These are phyloP conservation scores for Trametes sanguinea DNA, from an alignment of 768 basidiomycete species.

Conservation along the genomic window DNA sequence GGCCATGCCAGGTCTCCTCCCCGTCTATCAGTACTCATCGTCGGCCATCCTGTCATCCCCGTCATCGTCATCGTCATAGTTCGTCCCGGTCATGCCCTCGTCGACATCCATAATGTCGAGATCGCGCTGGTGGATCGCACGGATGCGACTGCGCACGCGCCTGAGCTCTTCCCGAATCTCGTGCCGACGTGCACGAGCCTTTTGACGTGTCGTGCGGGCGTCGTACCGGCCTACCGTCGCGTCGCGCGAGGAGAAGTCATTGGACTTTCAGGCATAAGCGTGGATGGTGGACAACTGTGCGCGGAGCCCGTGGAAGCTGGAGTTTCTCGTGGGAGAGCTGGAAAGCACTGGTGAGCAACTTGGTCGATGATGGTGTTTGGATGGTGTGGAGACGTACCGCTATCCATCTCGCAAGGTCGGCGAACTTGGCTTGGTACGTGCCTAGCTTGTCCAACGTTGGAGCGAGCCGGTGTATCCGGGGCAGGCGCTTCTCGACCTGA, in stretches of 20 bases:
- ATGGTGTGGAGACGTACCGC: conserved; percentile 7
- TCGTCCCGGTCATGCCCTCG: background rate
- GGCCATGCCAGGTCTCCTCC: background rate
- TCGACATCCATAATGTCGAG: background rate
- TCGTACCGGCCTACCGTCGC: conserved; percentile 7
- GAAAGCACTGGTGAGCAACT: background rate
- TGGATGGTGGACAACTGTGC: conserved; percentile 4
- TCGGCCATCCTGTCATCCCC: background rate
- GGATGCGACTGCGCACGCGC: conserved; percentile 14
- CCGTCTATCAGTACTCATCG: background rate
- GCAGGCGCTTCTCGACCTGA: conserved; percentile 21
- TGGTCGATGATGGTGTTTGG: background rate
- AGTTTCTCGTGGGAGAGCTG: conserved; percentile 25
- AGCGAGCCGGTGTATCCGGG: conserved; percentile 24
- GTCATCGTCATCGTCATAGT: background rate
- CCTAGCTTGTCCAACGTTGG: conserved; percentile 22
- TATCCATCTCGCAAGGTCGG: conserved; percentile 25
- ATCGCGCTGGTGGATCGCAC: conserved; percentile 12
- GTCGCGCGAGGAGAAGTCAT: conserved; percentile 9
- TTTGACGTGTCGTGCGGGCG: conserved; percentile 14
- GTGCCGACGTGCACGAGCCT: conserved; percentile 17
- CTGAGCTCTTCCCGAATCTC: conserved; percentile 22
- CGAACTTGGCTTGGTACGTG: conserved; percentile 24
- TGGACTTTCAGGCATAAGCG: conserved; percentile 1
- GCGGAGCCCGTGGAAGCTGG: conserved; percentile 15